Percentiles rank a stretch among this genome's conserved stretches.
Evolutionary conservation across 495 filamentous ascomycete genomes (phyloP).

Genomic region (Aspergillus panamensis): DNA sequence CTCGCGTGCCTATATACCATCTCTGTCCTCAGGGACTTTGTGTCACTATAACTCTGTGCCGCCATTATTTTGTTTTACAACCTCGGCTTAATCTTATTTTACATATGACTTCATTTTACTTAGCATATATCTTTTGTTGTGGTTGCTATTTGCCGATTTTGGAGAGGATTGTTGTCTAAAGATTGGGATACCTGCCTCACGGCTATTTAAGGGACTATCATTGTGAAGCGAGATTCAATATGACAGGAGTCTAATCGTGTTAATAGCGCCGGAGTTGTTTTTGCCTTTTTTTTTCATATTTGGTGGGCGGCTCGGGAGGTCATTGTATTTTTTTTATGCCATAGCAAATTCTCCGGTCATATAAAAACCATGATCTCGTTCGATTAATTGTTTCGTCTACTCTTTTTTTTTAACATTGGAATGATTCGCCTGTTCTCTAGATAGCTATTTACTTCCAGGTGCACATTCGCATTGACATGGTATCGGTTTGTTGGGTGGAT

Average conservation of each 20-base stretch:
- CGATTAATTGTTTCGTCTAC: not conserved
- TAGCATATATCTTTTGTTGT: conserved; percentile 19
- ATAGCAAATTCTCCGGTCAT: not conserved
- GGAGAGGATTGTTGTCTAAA: conserved; percentile 31
- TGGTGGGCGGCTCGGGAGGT: conserved; percentile 2
- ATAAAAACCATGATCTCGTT: not conserved
- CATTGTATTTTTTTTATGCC: conserved; percentile 1
- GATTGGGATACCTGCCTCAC: conserved; percentile 41
- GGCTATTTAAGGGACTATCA: conserved; percentile 26
- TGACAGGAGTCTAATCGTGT: conserved; percentile 20
- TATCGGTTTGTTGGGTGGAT: too few relatives aligned
- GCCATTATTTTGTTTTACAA: conserved; percentile 9
- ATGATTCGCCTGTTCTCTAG: too few relatives aligned
- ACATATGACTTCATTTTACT: not conserved
- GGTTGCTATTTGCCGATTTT: conserved; percentile 13
- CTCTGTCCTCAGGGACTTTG: conserved; percentile 26
- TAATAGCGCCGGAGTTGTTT: conserved; percentile 23
- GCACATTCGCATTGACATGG: too few relatives aligned
- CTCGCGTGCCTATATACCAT: conserved; percentile 19
- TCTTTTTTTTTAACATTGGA: too few relatives aligned
- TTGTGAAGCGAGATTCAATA: conserved; percentile 11
- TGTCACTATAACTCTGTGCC: conserved; percentile 18
- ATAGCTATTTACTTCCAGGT: too few relatives aligned
- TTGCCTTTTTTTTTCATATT: conserved; percentile 13
- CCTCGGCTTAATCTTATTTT: conserved; percentile 1